Evolutionary conservation across 331 rosid genomes (phyloP).

Genomic region (Quercus phellos): DNA sequence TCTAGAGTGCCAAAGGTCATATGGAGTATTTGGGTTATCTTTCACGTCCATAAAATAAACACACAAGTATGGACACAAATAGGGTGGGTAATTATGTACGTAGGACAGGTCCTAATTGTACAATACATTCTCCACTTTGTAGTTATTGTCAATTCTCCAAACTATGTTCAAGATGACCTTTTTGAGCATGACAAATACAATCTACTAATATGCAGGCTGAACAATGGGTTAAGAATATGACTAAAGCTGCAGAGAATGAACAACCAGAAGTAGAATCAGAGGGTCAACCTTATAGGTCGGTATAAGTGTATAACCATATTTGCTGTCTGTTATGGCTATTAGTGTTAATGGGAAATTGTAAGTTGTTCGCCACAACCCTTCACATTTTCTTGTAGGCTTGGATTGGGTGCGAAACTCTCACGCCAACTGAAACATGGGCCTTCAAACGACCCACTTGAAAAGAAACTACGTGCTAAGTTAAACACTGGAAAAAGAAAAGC

Average conservation of each 20-base stretch:
- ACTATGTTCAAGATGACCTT: neutral
- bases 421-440: conserved; percentile 32
- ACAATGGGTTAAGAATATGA: conserved; percentile 69
- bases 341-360: conserved; percentile 2
- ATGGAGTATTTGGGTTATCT: neutral
- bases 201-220: conserved; percentile 55
- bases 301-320: neutral
- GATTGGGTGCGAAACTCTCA: conserved; percentile 50
- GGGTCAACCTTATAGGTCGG: conserved; percentile 57
- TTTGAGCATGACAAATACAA: neutral
- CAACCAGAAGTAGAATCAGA: conserved; percentile 24
- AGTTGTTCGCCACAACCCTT: neutral
- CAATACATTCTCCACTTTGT: neutral
- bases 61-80: neutral
- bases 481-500: conserved; percentile 36
- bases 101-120: neutral
- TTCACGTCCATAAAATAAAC: neutral
- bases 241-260: conserved; percentile 44
- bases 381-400: conserved; percentile 49
- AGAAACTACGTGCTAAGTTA: conserved; percentile 37
- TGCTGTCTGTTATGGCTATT: neutral
- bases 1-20: neutral
- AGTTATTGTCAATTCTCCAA: neutral
- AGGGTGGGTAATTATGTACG: neutral
- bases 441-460: conserved; percentile 42